Evolutionary conservation across 371 early-diverging fungal species (phyloP).

Genomic region (Mucor saturninus): DNA sequence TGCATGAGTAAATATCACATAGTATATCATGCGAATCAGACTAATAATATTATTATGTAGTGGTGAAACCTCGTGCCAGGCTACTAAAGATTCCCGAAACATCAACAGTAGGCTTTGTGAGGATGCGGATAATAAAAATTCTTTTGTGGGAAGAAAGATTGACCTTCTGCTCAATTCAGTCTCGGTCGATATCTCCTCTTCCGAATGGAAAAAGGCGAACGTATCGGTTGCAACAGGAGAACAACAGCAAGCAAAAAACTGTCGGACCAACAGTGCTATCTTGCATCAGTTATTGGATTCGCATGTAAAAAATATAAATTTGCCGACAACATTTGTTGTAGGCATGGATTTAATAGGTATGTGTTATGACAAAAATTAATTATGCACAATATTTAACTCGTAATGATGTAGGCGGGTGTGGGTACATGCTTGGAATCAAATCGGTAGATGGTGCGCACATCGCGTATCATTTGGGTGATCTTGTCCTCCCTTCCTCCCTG

Average conservation of each 20-base stretch:
- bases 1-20: no score
- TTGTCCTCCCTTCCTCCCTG: slow-evolving; percentile 4
- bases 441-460: slow-evolving; percentile 2
- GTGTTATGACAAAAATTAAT: neutral
- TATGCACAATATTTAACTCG: neutral
- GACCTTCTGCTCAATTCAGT: slow-evolving; percentile 7
- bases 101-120: neutral
- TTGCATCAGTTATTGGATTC: neutral
- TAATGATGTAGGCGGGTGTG: slow-evolving; percentile 9
- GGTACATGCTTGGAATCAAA: slow-evolving; percentile 1
- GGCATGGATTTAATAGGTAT: slow-evolving; percentile 12
- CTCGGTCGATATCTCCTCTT: slow-evolving; percentile 3
- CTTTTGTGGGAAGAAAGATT: neutral
- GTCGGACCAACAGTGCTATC: slow-evolving; percentile 7
- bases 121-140: slow-evolving; percentile 2
- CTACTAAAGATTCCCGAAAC: no score
- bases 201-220: slow-evolving; percentile 12
- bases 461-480: slow-evolving; percentile 5
- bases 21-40: no score
- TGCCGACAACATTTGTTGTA: neutral
- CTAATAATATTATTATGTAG: no score
- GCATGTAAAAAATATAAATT: neutral
- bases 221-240: neutral
- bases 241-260: slow-evolving; percentile 12
- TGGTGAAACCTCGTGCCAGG: no score